Evolutionary conservation across 192 early-diverging fungal species (phyloP), one percentile per base, ranked within the genome.

Genomic region (Tieghemiomyces parasiticus): DNA sequence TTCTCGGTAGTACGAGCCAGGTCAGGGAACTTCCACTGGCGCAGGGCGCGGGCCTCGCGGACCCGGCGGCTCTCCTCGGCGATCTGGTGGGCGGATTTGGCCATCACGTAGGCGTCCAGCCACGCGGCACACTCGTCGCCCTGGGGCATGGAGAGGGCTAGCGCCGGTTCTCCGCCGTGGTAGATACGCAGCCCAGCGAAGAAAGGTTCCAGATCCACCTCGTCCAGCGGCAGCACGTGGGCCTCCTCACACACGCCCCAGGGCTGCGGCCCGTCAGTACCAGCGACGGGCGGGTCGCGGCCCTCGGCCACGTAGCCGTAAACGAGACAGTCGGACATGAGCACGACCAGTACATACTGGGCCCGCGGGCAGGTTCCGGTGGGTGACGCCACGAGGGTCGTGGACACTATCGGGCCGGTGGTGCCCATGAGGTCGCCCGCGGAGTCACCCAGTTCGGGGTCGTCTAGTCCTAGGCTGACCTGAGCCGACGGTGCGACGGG

Each of bases 21-120:
- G 2, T 56, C 54, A 31, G 54, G 54, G 29, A 56, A 56, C 34
- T 56, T 34, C 54, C 54, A 56, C 31, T 29, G 28, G 30, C 34
- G 30, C 54, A 56, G 29, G 31, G 54, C 54, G 16, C 34, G 30
- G 31, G 12, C 33, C 33, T 56, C 54, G 14, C 54, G 32, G 13
- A 29, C 9, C 32, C 54, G 31, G 20, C 32, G 54, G 24, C 20
- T 22, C 34, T 56, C 54, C 19, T 56, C 54, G 16, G 32, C 32
- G 34, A 56, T 56, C 24, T 56, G 54, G 54, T 56, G 32, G 6
- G 54, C 54, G 31, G 54, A 56, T 24, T 56, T 56, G 28, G 54
- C 24, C 2, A 31, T 56, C 24, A 56, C 29, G 24, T 33, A 56
- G 2, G 2, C 54, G 24, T 56, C 54, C 20, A 56, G 34, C 54